phyloP scores from a whole-genome alignment of 2,329 filamentous ascomycete genomes.

The Epichloe uncinata region DNA sequence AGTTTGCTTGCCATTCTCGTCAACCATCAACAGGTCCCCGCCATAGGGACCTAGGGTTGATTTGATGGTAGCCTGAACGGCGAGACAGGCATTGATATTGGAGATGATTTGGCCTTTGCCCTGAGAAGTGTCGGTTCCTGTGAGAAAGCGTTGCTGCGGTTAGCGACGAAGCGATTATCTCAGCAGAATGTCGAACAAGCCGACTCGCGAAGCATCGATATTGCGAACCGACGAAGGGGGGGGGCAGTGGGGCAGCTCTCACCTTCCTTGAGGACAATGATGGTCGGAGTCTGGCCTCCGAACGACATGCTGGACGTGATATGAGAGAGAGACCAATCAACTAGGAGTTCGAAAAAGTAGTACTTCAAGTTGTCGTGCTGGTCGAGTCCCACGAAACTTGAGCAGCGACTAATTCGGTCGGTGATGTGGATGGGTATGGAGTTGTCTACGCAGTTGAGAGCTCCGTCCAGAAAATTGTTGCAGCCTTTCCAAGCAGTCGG shows the following conservation, averaged over 20 bases:
- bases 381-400: background rate
- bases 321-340: conserved; percentile 3
- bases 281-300: conserved; percentile 92
- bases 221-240: conserved; percentile 7
- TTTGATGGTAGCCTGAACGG: conserved; percentile 91
- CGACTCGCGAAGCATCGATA: conserved; percentile 2
- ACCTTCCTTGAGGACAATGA: conserved; percentile 97
- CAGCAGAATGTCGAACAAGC: background rate
- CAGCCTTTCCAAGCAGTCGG: conserved; percentile 1
- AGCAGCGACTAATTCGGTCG: background rate
- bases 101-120: conserved; percentile 93
- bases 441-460: background rate
- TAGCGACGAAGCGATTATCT: conserved; percentile 1
- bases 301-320: conserved; percentile 61
- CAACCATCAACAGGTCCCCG: conserved; percentile 89
- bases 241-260: conserved; percentile 29
- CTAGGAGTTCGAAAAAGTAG: conserved; percentile 6
- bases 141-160: background rate
- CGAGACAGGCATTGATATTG: conserved; percentile 96
- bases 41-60: conserved; percentile 93
- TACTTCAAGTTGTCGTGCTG: background rate
- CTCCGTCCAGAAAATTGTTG: conserved; percentile 6
- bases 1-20: conserved; percentile 88
- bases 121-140: conserved; percentile 94
- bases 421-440: background rate